Evolutionary conservation across 371 early-diverging fungal species (phyloP).

Genomic region (Mortierella sp.): DNA sequence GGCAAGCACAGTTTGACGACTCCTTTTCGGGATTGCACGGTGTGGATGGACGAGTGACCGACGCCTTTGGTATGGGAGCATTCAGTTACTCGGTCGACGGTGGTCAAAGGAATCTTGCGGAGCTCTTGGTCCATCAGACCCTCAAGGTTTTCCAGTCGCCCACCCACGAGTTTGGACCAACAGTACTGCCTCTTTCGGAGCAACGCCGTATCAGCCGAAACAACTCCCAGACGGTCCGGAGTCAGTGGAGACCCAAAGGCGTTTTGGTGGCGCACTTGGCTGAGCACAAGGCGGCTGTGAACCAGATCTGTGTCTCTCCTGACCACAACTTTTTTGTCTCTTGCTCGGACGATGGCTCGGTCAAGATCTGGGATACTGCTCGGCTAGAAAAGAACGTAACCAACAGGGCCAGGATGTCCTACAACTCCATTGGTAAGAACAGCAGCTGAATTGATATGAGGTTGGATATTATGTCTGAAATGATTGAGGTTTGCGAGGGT

Average conservation of each 20-base stretch:
- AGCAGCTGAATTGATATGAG: background rate
- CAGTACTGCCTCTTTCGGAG: slow-evolving; percentile 28
- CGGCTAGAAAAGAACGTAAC: slow-evolving; percentile 88
- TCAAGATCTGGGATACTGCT: slow-evolving; percentile 90
- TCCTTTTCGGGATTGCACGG: slow-evolving; percentile 12
- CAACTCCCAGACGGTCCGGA: slow-evolving; percentile 39
- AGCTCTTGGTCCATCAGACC: slow-evolving; percentile 44
- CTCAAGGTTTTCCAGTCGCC: slow-evolving; percentile 53
- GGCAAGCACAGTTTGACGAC: slow-evolving; percentile 39
- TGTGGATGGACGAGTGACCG: slow-evolving; percentile 18
- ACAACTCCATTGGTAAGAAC: slow-evolving; percentile 74
- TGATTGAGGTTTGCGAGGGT: background rate
- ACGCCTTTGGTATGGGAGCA: slow-evolving; percentile 21
- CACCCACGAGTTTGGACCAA: slow-evolving; percentile 48
- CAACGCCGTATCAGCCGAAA: slow-evolving; percentile 40
- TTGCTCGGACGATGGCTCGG: slow-evolving; percentile 87
- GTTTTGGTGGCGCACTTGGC: slow-evolving; percentile 84
- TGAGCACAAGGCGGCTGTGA: slow-evolving; percentile 88
- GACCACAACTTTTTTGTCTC: slow-evolving; percentile 89
- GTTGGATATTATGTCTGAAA: background rate
- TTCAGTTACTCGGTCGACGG: slow-evolving; percentile 44
- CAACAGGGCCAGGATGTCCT: slow-evolving; percentile 83
- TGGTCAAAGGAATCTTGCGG: slow-evolving; percentile 39
- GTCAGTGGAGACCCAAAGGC: slow-evolving; percentile 60
- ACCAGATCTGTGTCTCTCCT: slow-evolving; percentile 79